Conservation (phyloP, 1,284 basidiomycete species). For the Phellopilus nigrolimitatus region DNA sequence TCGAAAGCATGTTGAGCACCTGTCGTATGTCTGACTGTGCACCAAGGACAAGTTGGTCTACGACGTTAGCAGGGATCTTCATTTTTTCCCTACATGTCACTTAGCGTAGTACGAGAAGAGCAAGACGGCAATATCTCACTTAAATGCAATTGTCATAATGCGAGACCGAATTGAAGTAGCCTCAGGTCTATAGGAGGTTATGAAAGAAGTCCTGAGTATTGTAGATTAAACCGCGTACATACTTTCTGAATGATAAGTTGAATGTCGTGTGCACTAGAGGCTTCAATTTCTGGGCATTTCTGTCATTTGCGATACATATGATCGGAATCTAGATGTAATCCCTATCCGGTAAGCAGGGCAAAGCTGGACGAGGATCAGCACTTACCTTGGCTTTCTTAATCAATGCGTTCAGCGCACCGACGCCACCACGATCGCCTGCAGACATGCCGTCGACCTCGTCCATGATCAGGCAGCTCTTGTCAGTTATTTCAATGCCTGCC, state of each 20-base stretch:
- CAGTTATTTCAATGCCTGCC: slow-evolving; percentile 67
- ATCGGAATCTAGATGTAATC: slow-evolving; percentile 87
- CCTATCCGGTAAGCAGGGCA: neutral
- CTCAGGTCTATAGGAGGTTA: slow-evolving; percentile 54
- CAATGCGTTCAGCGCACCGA: slow-evolving; percentile 86
- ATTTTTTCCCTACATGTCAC: slow-evolving; percentile 70
- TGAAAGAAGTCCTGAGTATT: slow-evolving; percentile 11
- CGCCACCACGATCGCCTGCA: slow-evolving; percentile 92
- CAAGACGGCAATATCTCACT: slow-evolving; percentile 43
- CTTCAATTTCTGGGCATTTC: slow-evolving; percentile 83
- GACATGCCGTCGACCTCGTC: slow-evolving; percentile 99
- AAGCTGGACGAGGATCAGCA: neutral
- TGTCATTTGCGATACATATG: slow-evolving; percentile 97
- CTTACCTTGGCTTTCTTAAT: slow-evolving; percentile 90
- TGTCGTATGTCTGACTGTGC: slow-evolving; percentile 95
- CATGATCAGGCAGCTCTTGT: slow-evolving; percentile 91
- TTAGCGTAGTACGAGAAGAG: neutral
- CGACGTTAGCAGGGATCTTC: slow-evolving; percentile 84
- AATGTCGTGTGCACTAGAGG: slow-evolving; percentile 76
- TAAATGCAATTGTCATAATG: slow-evolving; percentile 85
- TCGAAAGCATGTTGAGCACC: slow-evolving; percentile 96
- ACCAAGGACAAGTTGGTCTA: slow-evolving; percentile 88
- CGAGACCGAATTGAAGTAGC: slow-evolving; percentile 75
- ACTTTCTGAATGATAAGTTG: slow-evolving; percentile 77
- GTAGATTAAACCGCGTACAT: slow-evolving; percentile 22